Base-by-base conservation (phyloP, 257 asterid species). In the Plantago ovata region DNA sequence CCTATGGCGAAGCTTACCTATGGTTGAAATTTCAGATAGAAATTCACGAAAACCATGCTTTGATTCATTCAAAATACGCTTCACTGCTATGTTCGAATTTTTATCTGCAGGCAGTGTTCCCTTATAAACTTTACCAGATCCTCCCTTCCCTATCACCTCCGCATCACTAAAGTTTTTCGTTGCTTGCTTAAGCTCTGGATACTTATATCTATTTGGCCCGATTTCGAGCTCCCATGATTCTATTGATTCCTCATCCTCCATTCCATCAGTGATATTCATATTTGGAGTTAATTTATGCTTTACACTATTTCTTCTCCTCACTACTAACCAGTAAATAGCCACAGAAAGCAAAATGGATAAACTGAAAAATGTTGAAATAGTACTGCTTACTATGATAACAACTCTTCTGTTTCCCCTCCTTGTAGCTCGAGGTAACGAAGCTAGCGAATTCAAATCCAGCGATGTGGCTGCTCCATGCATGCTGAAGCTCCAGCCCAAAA, bases 221-320 rank as follows among this genome's bases (percentile, higher is more conserved):
- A 23, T 75, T 33, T 78, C 78, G 14, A 71, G 73, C 56, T 78
- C 84, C 84, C 84, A 74, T 6, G 71, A 38, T 50, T 78, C 84
- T 1, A 66, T 51, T 9, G 56, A 70, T 47, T 78, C 78, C 32
- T 24, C 32, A 24, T 24, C 5, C 3, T 2, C 2, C 32, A 2
- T 24, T 5, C 32, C 32, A 24, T 24, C 32, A 24, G 2, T 24
- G 5, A 5, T 24, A 24, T 24, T 24, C 32, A 24, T 24, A 2
- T 24, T 5, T 5, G 5, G 32, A 24, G 3, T 24, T 5, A 24
- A 24, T 5, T 24, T 24, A 24, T 24, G 2, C 32, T 24, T 5
- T 24, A 24, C 32, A 38, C 56, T 54, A 46, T 68, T 71, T 61
- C 61, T 74, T 40, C 58, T 64, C 56, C 61, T 71, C 38, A 55